Evolutionary conservation across 2,329 filamentous ascomycete species (phyloP).

Genomic region (Hirsutella minnesotensis): DNA sequence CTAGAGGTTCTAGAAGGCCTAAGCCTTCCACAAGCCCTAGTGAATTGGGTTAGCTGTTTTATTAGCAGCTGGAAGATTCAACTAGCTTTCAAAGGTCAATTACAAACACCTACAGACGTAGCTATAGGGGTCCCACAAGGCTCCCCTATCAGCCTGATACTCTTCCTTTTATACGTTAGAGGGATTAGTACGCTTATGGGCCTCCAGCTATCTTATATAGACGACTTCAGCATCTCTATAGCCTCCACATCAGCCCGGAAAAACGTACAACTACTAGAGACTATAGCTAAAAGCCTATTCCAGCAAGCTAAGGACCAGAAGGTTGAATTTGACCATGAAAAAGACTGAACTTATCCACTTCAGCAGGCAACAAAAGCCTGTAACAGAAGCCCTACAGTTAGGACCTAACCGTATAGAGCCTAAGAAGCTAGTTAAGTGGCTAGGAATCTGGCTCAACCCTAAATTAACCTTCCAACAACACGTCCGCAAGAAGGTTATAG

Average conservation of each 20-base stretch:
- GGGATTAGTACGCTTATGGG: not conserved
- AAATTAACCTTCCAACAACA: too few relatives aligned
- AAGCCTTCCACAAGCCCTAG: not conserved
- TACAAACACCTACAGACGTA: not conserved
- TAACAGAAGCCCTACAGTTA: too few relatives aligned
- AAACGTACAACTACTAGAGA: not conserved
- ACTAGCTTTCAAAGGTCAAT: not conserved
- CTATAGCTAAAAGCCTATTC: too few relatives aligned
- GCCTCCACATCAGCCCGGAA: not conserved
- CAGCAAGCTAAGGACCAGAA: too few relatives aligned
- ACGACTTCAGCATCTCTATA: not conserved
- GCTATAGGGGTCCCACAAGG: not conserved
- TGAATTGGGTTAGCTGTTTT: not conserved
- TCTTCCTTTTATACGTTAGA: not conserved
- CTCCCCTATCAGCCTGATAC: not conserved
- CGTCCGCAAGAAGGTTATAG: too few relatives aligned
- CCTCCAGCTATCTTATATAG: not conserved
- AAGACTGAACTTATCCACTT: too few relatives aligned
- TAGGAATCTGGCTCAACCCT: too few relatives aligned
- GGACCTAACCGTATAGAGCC: too few relatives aligned
- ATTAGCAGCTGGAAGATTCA: not conserved
- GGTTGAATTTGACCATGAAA: too few relatives aligned
- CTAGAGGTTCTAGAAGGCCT: not conserved
- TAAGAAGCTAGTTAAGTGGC: too few relatives aligned
- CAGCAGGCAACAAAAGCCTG: too few relatives aligned